phyloP scores from a whole-genome alignment of 75 land plant genomes.

The Adiantum capillusveneris region DNA sequence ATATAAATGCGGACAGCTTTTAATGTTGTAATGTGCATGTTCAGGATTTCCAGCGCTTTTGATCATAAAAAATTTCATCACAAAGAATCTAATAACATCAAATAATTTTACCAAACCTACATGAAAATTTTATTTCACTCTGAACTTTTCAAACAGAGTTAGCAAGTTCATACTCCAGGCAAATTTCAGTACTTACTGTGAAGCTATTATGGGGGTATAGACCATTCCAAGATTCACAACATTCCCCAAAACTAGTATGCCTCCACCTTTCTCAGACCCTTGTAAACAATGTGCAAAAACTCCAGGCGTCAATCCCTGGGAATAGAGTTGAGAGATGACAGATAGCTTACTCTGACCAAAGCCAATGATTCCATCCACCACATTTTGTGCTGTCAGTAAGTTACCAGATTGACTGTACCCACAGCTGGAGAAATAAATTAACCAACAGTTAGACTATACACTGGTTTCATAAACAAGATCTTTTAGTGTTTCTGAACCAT shows the following conservation, averaged over 20 bases:
- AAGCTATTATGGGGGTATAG: conserved; percentile 71
- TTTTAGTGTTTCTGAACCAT: too few species aligned
- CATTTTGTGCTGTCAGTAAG: conserved; percentile 56
- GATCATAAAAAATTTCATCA: too few species aligned
- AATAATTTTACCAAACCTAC: too few species aligned
- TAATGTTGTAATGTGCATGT: too few species aligned
- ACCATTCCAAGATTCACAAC: conserved; percentile 62
- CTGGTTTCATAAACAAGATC: too few species aligned
- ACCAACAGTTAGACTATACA: too few species aligned
- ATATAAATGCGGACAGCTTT: too few species aligned
- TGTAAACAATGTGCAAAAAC: conserved; percentile 82
- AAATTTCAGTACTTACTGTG: conserved; percentile 52
- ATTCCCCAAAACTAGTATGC: conserved; percentile 72
- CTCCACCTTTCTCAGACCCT: conserved; percentile 74
- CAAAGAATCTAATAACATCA: too few species aligned
- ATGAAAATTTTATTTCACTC: too few species aligned
- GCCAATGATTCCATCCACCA: conserved; percentile 89
- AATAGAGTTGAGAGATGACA: conserved; percentile 63
- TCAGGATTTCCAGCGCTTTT: too few species aligned
- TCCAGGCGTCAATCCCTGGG: conserved; percentile 50
- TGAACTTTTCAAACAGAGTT: too few species aligned
- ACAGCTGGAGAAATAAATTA: conserved; percentile 60
- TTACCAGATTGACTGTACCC: conserved; percentile 67
- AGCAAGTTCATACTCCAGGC: too few species aligned
- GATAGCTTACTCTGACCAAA: conserved; percentile 74